These are phyloP conservation scores for Coemansia sp. DNA, from an alignment of 192 early-diverging fungal genomes.

Conservation along the genomic window DNA sequence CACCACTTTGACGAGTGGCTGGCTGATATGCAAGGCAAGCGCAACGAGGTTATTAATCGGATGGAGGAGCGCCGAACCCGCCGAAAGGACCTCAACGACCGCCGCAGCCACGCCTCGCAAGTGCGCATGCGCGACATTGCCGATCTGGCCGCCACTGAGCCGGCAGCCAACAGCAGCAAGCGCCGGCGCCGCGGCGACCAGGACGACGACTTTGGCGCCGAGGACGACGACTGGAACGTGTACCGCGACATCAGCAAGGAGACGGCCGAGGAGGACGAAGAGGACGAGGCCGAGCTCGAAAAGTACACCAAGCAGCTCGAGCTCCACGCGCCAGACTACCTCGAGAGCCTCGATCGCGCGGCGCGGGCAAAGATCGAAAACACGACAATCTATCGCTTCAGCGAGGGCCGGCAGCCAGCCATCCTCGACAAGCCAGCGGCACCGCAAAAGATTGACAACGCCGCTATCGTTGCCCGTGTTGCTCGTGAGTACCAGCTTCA, in stretches of 20 bases:
- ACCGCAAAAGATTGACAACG: conserved; percentile 41
- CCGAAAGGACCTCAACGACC: conserved; percentile 81
- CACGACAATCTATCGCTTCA: conserved; percentile 74
- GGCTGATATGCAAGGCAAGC: conserved; percentile 64
- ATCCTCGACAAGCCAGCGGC: conserved; percentile 64
- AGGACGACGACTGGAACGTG: conserved; percentile 92
- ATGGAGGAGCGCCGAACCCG: conserved; percentile 71
- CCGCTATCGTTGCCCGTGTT: conserved; percentile 39
- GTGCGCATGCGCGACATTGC: conserved; percentile 87
- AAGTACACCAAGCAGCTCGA: conserved; percentile 74
- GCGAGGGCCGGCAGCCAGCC: conserved; percentile 59
- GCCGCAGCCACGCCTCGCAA: conserved; percentile 85
- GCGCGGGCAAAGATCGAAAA: conserved; percentile 66
- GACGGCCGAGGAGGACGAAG: conserved; percentile 78
- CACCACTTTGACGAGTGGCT: conserved; percentile 76
- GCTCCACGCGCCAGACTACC: conserved; percentile 74
- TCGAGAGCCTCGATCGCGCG: conserved; percentile 72
- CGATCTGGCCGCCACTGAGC: conserved; percentile 67
- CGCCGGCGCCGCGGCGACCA: conserved; percentile 53
- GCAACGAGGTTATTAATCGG: conserved; percentile 64
- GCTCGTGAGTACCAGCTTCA: conserved; percentile 81
- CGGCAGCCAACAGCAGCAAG: conserved; percentile 13
- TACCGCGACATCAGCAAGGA: conserved; percentile 90
- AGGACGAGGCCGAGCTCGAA: conserved; percentile 68
- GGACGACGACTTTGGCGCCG: conserved; percentile 91